Conservation (phyloP, 768 basidiomycete species). For the Daedalea quercina region DNA sequence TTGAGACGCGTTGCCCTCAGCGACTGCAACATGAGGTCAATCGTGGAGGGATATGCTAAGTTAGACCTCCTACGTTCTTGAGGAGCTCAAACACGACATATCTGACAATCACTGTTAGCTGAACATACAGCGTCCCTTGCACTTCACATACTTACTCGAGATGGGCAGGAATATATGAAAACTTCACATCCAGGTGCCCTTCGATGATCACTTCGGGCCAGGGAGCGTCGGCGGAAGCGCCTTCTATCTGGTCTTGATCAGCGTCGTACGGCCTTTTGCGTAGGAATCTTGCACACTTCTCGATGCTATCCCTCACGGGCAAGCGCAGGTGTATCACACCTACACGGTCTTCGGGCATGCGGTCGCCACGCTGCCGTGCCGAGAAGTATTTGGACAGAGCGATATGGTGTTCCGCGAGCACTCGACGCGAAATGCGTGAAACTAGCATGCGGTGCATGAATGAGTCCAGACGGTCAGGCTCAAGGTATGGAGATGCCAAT, state of each 20-base stretch:
- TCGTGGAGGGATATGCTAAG: neutral
- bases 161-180: conserved; percentile 84
- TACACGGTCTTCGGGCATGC: conserved; percentile 43
- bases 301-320: conserved; percentile 61
- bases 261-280: conserved; percentile 38
- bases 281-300: conserved; percentile 58
- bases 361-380: conserved; percentile 23
- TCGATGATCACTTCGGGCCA: conserved; percentile 69
- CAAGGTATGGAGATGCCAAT: conserved; percentile 73
- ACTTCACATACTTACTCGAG: conserved; percentile 52
- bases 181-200: conserved; percentile 61
- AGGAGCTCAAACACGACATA: conserved; percentile 87
- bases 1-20: conserved; percentile 60
- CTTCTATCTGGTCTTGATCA: conserved; percentile 29
- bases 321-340: conserved; percentile 82
- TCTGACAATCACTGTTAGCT: conserved; percentile 26
- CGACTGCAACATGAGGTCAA: conserved; percentile 40
- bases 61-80: conserved; percentile 60
- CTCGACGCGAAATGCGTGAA: conserved; percentile 83
- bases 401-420: conserved; percentile 85
- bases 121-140: neutral
- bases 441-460: conserved; percentile 91
- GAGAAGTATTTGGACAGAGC: conserved; percentile 61
- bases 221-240: conserved; percentile 20
- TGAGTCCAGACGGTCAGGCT: conserved; percentile 73